Base-by-base conservation (phyloP, 257 asterid species). In the Prunella vulgaris region DNA sequence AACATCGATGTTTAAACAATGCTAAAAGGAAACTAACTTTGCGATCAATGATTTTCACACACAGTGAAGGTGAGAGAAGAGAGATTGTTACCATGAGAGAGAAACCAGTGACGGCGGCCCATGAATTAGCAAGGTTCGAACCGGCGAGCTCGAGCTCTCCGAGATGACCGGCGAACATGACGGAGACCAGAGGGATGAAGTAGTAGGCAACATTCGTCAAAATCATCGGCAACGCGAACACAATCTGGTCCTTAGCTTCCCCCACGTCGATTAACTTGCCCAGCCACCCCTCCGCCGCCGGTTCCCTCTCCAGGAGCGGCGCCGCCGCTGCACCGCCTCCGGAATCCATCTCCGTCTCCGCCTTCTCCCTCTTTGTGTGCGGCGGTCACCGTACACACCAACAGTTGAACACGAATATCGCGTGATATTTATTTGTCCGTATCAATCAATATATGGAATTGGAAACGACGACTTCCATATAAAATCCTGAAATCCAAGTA, bases 91-190 rank as follows among this genome's bases (percentile, higher is more conserved):
- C 96, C 95, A 88, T 72, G 81, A 92, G 42, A 69, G 88, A 76
- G 21, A 78, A 71, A 59, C 96, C 96, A n/a, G 93, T 57, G 64
- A 83, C 92, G 6, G 79, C 18, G 8, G 88, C 92, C 98, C 96
- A 92, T 0, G 97, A 87, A 77, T 86, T 86, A 6, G 90, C 98
- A 2, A 92, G 90, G 57, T 77, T 92, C 0, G 97, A 60, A 12
- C 78, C 95, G 0, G 98, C 98, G 9, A 92, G 88, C 27, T 84
- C 80, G 74, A 84, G 88, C 0, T 89, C 73, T 2, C 96, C 97
- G 62, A 87, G 82, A 77, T 92, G 95, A 68, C 98, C 96, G 60
- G 88, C 94, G 64, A 84, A 92, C 98, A 92, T 89, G 21, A 92
- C 95, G 1, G 98, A 87, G 44, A 82, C 83, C 1, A 87, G 70